Percentiles rank a stretch among this genome's conserved stretches.
phyloP scores from a whole-genome alignment of 2,329 filamentous ascomycete genomes.

The Leptographium lundbergii region DNA sequence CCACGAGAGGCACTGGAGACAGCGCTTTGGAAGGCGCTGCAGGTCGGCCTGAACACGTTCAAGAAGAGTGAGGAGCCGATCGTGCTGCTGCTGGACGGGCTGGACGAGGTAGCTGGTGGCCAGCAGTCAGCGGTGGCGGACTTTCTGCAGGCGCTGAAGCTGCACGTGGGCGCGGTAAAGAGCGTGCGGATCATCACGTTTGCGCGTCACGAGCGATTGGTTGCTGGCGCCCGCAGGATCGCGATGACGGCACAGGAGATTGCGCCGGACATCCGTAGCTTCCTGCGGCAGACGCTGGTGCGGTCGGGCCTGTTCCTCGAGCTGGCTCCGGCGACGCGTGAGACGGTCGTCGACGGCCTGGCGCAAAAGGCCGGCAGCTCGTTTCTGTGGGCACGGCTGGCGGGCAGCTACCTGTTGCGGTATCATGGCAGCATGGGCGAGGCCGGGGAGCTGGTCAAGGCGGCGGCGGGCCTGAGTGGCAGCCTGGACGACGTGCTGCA shows the following conservation, averaged over 20 bases:
- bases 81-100: slow-evolving; percentile 24
- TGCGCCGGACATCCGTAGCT: slow-evolving; percentile 21
- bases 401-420: slow-evolving; percentile 15
- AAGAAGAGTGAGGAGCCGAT: slow-evolving; percentile 18
- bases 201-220: slow-evolving; percentile 20
- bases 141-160: slow-evolving; percentile 20
- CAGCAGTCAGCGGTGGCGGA: slow-evolving; percentile 11
- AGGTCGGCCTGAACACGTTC: slow-evolving; percentile 19
- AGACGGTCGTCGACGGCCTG: slow-evolving; percentile 18
- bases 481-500: slow-evolving; percentile 16
- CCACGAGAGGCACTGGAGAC: slow-evolving; percentile 7
- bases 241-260: slow-evolving; percentile 20
- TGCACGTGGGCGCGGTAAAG: slow-evolving; percentile 16
- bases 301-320: slow-evolving; percentile 12
- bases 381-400: slow-evolving; percentile 26
- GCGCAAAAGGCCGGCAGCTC: slow-evolving; percentile 21
- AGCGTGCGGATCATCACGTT: slow-evolving; percentile 22
- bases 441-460: slow-evolving; percentile 11
- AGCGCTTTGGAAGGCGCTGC: slow-evolving; percentile 22
- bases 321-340: slow-evolving; percentile 10
- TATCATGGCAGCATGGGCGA: slow-evolving; percentile 5
- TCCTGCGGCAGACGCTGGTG: slow-evolving; percentile 16
- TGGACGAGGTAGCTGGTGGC: slow-evolving; percentile 21
- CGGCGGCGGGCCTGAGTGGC: slow-evolving; percentile 13
- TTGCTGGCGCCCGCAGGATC: slow-evolving; percentile 19